Conservation (phyloP, 2,329 filamentous ascomycete genomes). For the Parastagonospora avenae region DNA sequence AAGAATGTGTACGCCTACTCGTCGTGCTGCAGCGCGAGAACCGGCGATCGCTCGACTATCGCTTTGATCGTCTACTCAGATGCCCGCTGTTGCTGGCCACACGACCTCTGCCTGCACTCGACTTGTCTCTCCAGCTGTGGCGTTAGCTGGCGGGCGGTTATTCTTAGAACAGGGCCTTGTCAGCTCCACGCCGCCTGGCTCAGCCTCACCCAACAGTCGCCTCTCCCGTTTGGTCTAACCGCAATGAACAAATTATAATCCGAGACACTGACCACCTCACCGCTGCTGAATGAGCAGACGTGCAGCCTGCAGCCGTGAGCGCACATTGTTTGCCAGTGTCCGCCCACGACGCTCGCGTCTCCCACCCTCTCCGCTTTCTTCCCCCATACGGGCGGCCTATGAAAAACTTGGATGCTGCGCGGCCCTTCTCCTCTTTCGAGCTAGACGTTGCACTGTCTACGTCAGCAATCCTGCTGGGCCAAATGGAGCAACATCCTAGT, state of each 20-base stretch:
- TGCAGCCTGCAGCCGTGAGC: too few relatives aligned
- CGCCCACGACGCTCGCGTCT: too few relatives aligned
- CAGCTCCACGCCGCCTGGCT: slow-evolving; percentile 22
- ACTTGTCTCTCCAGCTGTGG: slow-evolving; percentile 14
- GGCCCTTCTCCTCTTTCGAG: not conserved
- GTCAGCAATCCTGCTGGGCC: slow-evolving; percentile 6
- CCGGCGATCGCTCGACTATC: not conserved
- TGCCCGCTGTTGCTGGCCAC: slow-evolving; percentile 14
- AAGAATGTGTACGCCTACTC: slow-evolving; percentile 10
- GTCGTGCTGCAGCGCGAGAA: slow-evolving; percentile 11
- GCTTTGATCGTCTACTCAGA: not conserved
- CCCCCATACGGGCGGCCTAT: not conserved
- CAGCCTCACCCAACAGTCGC: slow-evolving; percentile 30
- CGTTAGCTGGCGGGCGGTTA: slow-evolving; percentile 24
- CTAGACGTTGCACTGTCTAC: slow-evolving; percentile 8
- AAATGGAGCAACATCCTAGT: slow-evolving; percentile 2
- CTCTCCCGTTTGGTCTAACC: slow-evolving; percentile 3
- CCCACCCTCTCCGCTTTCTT: not conserved
- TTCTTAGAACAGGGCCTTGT: slow-evolving; percentile 26
- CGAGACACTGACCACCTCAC: not conserved
- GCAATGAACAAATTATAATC: not conserved
- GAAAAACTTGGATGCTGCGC: too few relatives aligned
- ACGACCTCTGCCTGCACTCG: slow-evolving; percentile 7
- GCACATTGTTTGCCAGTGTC: too few relatives aligned
- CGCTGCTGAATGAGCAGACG: not conserved